Base-by-base conservation (phyloP, 192 early-diverging fungal genomes). In the Pilaira anomala region DNA sequence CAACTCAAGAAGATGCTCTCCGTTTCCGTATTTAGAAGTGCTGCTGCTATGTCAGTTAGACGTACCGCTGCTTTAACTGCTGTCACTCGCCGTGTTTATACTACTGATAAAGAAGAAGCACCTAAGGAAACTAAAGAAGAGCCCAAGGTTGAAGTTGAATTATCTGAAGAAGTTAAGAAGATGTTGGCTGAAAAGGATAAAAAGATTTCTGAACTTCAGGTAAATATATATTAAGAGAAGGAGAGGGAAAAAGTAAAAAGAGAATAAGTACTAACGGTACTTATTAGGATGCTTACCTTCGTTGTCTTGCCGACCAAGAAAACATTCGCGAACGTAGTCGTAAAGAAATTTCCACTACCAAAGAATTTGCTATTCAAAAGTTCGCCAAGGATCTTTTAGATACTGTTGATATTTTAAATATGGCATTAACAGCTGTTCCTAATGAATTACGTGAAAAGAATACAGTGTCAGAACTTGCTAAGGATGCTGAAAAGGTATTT, bases 361-460 rank as follows among this genome's bases (percentile, higher is more conserved):
- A 90, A 46, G 76, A 85, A 8, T 99, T 88, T 79, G 92, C 98
- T 1, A 94, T 99, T 67, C 93, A 93, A 78, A 96, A 96, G 82
- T 99, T 99, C 71, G 96, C 95, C 69, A 97, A 95, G 77, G 96
- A 99, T 67, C 77, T 99, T 29, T 74, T 99, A 7, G 88, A 91
- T 30, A 92, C 91, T 1, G 93, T 89, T 16, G 98, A 99, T 73
- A 88, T 97, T 30, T 81, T 99, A 48, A 79, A 77, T 58, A 80
- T 98, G 68, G 96, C 98, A 5, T 77, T 99, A 29, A 85, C 91
- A 58, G 82, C 93, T 30, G 94, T 98, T 1, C 94, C 96, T 36
- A 72, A 86, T 51, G 83, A 83, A 21, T 72, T 83, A 3, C 76
- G 82, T 52, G 42, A 45, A 36, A 66, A 69, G 45, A 69, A 42